Conservation (phyloP, 306 rosid species). For the Quercus agrifolia region DNA sequence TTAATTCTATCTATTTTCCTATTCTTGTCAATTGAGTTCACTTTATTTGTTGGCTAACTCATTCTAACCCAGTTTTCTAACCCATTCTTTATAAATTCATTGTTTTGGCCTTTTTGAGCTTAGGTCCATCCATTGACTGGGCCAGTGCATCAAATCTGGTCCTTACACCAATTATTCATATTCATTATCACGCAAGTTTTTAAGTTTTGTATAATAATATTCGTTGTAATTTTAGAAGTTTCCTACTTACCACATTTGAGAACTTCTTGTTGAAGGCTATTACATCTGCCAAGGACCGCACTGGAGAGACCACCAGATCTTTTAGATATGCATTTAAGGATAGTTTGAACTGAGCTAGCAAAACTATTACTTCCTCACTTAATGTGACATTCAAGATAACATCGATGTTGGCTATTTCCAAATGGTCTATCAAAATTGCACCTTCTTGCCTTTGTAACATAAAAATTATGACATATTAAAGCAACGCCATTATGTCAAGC, state of each 20-base stretch:
- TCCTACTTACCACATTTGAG: slow-evolving; percentile 11
- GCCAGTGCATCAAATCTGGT: too few relatives aligned
- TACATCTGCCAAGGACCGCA: slow-evolving; percentile 32
- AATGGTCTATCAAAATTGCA: slow-evolving; percentile 52
- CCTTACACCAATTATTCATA: too few relatives aligned
- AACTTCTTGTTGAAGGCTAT: slow-evolving; percentile 7
- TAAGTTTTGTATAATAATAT: too few relatives aligned
- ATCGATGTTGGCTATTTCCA: slow-evolving; percentile 45
- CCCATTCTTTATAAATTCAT: too few relatives aligned
- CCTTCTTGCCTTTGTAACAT: slow-evolving; percentile 46
- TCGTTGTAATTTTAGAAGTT: too few relatives aligned
- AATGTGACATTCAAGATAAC: slow-evolving; percentile 18
- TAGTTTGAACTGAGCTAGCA: slow-evolving; percentile 47
- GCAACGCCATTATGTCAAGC: neutral
- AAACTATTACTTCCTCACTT: slow-evolving; percentile 35
- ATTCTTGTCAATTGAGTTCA: too few relatives aligned
- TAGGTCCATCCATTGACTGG: too few relatives aligned
- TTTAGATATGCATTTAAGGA: slow-evolving; percentile 24
- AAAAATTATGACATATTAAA: neutral
- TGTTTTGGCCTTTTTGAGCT: too few relatives aligned
- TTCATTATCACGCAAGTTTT: too few relatives aligned
- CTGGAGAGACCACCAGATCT: slow-evolving; percentile 39
- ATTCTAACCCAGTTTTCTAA: too few relatives aligned
- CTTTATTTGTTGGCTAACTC: too few relatives aligned
- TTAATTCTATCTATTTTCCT: too few relatives aligned